Percentiles rank a stretch among this genome's conserved stretches.
phyloP scores from a whole-genome alignment of 192 early-diverging fungal genomes.

The Spizellomyces punctatus region DNA sequence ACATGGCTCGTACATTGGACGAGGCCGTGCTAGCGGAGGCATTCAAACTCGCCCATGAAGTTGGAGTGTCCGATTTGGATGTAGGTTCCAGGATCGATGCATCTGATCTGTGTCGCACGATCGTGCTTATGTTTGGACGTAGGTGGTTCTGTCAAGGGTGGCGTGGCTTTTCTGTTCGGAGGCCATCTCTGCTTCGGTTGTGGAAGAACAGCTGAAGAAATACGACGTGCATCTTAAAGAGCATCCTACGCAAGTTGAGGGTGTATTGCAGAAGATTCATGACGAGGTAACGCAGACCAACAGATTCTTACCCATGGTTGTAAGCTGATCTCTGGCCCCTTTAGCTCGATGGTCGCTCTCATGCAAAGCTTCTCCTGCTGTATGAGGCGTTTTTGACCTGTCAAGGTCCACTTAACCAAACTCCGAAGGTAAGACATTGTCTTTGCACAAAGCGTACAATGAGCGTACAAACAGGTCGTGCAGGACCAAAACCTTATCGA shows the following conservation, averaged over 20 bases:
- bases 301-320: not conserved
- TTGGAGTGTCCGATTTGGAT: constrained; percentile 3
- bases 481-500: too few species aligned
- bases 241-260: not conserved
- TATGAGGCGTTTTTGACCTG: too few species aligned
- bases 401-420: too few species aligned
- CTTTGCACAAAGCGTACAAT: too few species aligned
- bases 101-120: not conserved
- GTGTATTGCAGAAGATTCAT: not conserved
- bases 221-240: not conserved
- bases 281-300: not conserved
- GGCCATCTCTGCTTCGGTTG: not conserved
- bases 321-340: constrained; percentile 6
- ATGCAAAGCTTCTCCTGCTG: too few species aligned
- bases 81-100: not conserved
- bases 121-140: not conserved
- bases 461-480: too few species aligned
- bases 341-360: not conserved
- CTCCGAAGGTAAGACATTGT: too few species aligned
- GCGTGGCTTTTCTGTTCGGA: constrained; percentile 4
- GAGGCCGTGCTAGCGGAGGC: not conserved
- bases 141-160: not conserved
- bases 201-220: not conserved
- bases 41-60: constrained; percentile 2
- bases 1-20: constrained; percentile 16